These are phyloP conservation scores for Astragalus membranaceus DNA, from an alignment of 306 rosid species.

Conservation along the genomic window DNA sequence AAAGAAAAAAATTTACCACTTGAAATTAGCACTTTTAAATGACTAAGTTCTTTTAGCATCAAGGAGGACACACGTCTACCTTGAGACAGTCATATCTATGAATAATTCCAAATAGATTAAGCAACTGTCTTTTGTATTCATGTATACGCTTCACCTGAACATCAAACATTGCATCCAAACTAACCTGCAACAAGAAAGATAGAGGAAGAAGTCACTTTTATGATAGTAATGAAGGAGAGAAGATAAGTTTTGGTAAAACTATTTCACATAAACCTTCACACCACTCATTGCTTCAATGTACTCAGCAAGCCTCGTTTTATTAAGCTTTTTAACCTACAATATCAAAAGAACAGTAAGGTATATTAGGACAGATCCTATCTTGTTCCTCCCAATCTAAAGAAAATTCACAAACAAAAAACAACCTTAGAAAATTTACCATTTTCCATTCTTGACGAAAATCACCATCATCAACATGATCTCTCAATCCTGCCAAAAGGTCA, in stretches of 20 bases:
- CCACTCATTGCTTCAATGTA: conserved; percentile 71
- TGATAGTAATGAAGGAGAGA: neutral
- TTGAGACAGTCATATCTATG: conserved; percentile 72
- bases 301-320: conserved; percentile 72
- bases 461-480: conserved; percentile 47
- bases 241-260: conserved; percentile 1
- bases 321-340: conserved; percentile 55
- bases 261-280: conserved; percentile 43
- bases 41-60: conserved; percentile 4
- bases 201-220: conserved; percentile 13
- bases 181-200: conserved; percentile 49
- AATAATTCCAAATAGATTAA: conserved; percentile 64
- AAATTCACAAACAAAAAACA: neutral
- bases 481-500: conserved; percentile 54
- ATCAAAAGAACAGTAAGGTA: conserved; percentile 9
- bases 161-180: conserved; percentile 79
- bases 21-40: neutral
- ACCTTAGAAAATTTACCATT: conserved; percentile 40
- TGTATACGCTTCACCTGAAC: conserved; percentile 80
- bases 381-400: conserved; percentile 11
- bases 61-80: conserved; percentile 31
- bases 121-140: conserved; percentile 75
- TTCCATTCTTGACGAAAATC: conserved; percentile 55
- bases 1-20: neutral
- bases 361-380: conserved; percentile 9